These are phyloP conservation scores for Thalassiosira exigua DNA, from an alignment of 352 stramenopile genomes.

Conservation along the genomic window DNA sequence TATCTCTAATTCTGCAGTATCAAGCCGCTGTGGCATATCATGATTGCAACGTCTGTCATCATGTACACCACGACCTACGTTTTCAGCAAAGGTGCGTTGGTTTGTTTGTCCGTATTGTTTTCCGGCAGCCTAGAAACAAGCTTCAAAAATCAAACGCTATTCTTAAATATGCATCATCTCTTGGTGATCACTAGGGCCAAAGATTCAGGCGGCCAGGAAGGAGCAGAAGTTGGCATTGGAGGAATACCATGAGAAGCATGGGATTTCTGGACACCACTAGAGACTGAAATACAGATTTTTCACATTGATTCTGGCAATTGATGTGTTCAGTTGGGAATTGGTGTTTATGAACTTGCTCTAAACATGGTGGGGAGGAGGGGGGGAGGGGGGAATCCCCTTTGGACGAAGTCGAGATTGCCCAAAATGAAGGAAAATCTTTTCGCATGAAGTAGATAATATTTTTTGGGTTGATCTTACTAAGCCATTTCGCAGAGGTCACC, in stretches of 20 bases:
- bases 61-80: conserved; percentile 79
- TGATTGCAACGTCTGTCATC: conserved; percentile 70
- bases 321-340: no score
- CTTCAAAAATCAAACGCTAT: no score
- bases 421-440: no score
- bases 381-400: no score
- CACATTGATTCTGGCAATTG: not conserved
- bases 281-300: conserved; percentile 11
- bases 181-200: conserved; percentile 26
- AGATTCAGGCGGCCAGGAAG: conserved; percentile 58
- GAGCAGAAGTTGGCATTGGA: conserved; percentile 67
- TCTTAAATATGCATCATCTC: no score
- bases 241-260: conserved; percentile 78
- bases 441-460: no score
- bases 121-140: not conserved
- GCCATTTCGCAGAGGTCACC: no score
- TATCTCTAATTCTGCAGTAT: no score
- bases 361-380: no score
- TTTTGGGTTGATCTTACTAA: no score
- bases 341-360: no score
- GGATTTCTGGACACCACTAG: conserved; percentile 71
- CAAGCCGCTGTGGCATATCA: conserved; percentile 72
- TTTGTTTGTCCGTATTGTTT: conserved; percentile 2
- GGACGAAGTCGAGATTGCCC: no score
- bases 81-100: conserved; percentile 69